These are phyloP conservation scores for Leptographium wingfieldii DNA, from an alignment of 2,329 filamentous ascomycete genomes.

Conservation along the genomic window DNA sequence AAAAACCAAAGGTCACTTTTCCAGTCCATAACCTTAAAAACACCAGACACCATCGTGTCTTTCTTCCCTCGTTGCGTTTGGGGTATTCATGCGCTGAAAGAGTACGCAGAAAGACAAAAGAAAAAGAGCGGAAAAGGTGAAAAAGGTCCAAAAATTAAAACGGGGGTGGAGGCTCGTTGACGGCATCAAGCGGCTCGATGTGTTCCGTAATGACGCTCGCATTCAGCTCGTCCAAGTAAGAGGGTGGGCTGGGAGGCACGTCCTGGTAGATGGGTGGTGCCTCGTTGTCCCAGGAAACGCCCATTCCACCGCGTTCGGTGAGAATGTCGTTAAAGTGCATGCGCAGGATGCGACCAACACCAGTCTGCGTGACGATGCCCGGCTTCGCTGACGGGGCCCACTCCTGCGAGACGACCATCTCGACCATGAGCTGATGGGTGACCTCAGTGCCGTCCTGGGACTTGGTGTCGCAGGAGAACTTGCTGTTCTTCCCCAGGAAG, in stretches of 20 bases:
- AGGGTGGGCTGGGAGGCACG: conserved; percentile 74
- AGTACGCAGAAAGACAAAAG: background rate
- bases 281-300: conserved; percentile 95
- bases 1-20: background rate
- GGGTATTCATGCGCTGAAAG: conserved; percentile 5
- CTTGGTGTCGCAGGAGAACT: conserved; percentile 68
- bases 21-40: background rate
- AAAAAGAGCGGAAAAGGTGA: background rate
- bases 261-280: conserved; percentile 88
- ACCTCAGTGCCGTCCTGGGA: conserved; percentile 64
- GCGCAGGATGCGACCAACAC: conserved; percentile 76
- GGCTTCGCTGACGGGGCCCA: conserved; percentile 61
- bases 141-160: background rate
- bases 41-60: background rate
- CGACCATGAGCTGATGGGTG: conserved; percentile 74
- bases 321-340: conserved; percentile 81
- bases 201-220: conserved; percentile 21
- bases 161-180: background rate
- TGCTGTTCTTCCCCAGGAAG: conserved; percentile 40
- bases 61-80: background rate
- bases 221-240: conserved; percentile 35
- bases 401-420: conserved; percentile 90
- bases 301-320: conserved; percentile 73
- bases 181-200: conserved; percentile 24
- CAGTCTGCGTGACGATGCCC: conserved; percentile 65